Conservation (phyloP, 345 rosid genomes). For the Adansonia digitata region DNA sequence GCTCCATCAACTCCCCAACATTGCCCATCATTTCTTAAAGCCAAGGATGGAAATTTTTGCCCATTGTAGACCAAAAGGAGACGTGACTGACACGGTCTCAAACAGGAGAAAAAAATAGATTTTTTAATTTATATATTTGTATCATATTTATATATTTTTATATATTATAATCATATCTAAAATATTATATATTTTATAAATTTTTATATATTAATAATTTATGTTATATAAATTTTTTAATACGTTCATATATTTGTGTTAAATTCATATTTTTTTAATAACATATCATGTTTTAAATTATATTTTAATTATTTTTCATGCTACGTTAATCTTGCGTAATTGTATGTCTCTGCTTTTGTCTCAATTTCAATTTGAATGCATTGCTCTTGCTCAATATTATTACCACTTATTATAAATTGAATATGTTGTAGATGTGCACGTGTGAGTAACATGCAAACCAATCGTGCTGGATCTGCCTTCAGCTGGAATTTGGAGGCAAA, state of each 20-base stretch:
- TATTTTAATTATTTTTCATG: too few species aligned
- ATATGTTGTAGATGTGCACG: slow-evolving; percentile 43
- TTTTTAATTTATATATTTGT: too few species aligned
- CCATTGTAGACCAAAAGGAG: slow-evolving; percentile 41
- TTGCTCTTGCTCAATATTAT: not conserved
- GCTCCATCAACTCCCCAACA: slow-evolving; percentile 36
- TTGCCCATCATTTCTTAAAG: slow-evolving; percentile 28
- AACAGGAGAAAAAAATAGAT: slow-evolving; percentile 13
- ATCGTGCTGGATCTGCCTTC: slow-evolving; percentile 6
- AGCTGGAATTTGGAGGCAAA: slow-evolving; percentile 5
- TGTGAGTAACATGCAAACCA: slow-evolving; percentile 36
- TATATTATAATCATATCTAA: too few species aligned
- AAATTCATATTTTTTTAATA: too few species aligned
- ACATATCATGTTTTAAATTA: too few species aligned
- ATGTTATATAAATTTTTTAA: too few species aligned
- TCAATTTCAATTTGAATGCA: not conserved
- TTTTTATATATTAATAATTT: too few species aligned
- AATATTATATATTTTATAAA: too few species aligned
- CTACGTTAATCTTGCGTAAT: too few species aligned
- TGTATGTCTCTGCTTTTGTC: too few species aligned
- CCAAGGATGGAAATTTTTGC: slow-evolving; percentile 1
- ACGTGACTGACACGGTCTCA: slow-evolving; percentile 37
- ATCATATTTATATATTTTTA: too few species aligned
- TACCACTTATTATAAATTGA: not conserved
- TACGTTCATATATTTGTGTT: too few species aligned